These are phyloP conservation scores for Stevia rebaudiana DNA, from an alignment of 140 eudicot species.

Conservation along the genomic window DNA sequence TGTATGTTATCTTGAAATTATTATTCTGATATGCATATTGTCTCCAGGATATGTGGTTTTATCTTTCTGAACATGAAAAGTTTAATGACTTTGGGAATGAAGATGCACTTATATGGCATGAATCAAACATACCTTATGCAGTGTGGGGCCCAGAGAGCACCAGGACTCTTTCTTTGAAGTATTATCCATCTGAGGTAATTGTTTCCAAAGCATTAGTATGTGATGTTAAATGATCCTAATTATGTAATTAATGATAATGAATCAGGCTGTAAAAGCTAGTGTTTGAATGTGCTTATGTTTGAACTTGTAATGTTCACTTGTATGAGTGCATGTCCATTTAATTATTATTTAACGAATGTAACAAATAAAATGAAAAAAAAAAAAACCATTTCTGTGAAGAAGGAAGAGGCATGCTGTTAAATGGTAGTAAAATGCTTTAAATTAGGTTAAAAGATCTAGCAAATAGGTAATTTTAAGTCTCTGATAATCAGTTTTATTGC, in stretches of 20 bases:
- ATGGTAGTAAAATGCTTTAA: neutral
- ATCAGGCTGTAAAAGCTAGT: neutral
- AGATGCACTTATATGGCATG: slow-evolving; percentile 91
- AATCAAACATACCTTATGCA: slow-evolving; percentile 89
- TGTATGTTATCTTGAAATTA: slow-evolving; percentile 6
- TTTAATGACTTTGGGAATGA: slow-evolving; percentile 74
- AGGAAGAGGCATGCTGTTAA: neutral
- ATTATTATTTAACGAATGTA: neutral
- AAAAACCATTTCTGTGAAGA: neutral
- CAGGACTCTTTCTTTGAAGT: slow-evolving; percentile 67
- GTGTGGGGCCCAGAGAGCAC: slow-evolving; percentile 83
- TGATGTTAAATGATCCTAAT: neutral
- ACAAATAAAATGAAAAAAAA: neutral
- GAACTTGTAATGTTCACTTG: neutral
- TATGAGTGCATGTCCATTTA: neutral
- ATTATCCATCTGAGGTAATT: slow-evolving; percentile 81
- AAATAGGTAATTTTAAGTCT: neutral
- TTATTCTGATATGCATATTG: slow-evolving; percentile 8
- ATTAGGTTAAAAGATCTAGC: neutral
- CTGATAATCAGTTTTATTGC: neutral
- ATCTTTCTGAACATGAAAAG: slow-evolving; percentile 75
- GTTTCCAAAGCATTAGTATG: neutral
- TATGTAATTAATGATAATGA: neutral
- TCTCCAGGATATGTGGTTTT: slow-evolving; percentile 91
- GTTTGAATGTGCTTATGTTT: slow-evolving; percentile 8